Base-by-base conservation (phyloP, 768 basidiomycete species). In the Leccinellum luteum region DNA sequence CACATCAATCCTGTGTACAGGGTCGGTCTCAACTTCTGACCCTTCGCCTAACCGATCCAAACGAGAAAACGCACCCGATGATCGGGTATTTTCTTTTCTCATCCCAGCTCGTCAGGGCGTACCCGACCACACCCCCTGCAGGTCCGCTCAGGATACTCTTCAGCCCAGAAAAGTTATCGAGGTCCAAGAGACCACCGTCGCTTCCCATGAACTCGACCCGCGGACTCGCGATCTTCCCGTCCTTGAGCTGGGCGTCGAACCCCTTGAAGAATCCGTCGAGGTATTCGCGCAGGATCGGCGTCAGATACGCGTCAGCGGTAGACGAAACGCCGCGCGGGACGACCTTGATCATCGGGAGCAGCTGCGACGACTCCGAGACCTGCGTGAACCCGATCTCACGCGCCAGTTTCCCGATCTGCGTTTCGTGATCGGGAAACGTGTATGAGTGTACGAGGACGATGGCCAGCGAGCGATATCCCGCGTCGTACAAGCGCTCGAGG, bases 121-220 rank as follows among this genome's bases (percentile, higher is more conserved):
- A 96, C 0, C 96, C 96, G 0, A 98, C 96, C 6, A 98, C 96
- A 3, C 95, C 95, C 3, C 95, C 95, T 0, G 95, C 96, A 0
- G 95, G 96, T 3, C 92, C 92, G 64, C 91, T 94, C 35, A 97
- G 73, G 61, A 98, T 94, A 61, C 90, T 92, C 79, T 94, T 95
- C 64, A 98, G 74, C 0, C 95, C 96, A 0, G 92, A 93, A 70
- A 98, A 98, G 66, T 91, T 90, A 57, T 82, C 72, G 13, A 89
- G 73, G 67, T 92, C 89, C 23, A 93, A 75, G 10, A 95, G 75
- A 7, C 92, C 91, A 6, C 93, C 96, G 66, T 98, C 95, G 54
- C 89, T 92, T 34, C 89, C 89, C 96, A 98, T 98, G 68, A 98
- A 98, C 68, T 95, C 94, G 31, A 97, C 93, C 2, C 91, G 76